Evolutionary conservation across 2,329 filamentous ascomycete genomes (phyloP).

Genomic region (Alternaria sp.): DNA sequence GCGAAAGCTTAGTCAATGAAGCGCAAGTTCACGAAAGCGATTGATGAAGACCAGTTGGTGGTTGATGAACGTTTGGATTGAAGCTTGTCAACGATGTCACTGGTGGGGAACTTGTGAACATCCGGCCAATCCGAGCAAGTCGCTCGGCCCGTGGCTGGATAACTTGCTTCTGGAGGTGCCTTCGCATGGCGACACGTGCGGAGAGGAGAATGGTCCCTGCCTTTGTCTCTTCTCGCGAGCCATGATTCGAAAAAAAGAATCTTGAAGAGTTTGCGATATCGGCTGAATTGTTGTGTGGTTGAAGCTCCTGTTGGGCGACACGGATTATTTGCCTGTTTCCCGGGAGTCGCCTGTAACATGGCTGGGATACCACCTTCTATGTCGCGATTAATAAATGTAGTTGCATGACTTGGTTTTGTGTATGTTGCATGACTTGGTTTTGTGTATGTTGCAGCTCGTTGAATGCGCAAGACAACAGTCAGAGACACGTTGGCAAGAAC

Average conservation of each 20-base stretch:
- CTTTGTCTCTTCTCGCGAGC: not conserved
- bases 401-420: not conserved
- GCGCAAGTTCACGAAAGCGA: slow-evolving; percentile 5
- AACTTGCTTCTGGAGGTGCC: slow-evolving; percentile 10
- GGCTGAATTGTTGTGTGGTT: not conserved
- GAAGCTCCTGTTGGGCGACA: not conserved
- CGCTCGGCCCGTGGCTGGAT: slow-evolving; percentile 21
- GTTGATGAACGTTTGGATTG: slow-evolving; percentile 23
- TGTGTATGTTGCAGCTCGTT: not conserved
- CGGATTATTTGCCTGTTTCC: not conserved
- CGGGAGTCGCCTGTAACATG: not conserved
- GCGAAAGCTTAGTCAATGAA: not conserved
- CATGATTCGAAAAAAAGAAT: not conserved
- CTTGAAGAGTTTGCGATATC: not conserved
- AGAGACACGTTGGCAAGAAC: not conserved
- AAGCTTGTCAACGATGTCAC: slow-evolving; percentile 32
- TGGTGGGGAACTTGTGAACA: slow-evolving; percentile 28
- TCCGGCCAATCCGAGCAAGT: slow-evolving; percentile 30
- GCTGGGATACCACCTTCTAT: not conserved
- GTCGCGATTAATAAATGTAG: not conserved
- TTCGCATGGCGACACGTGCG: slow-evolving; percentile 1
- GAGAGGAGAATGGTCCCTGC: not conserved
- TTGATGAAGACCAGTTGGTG: slow-evolving; percentile 12
- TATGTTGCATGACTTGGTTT: not conserved
- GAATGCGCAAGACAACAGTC: not conserved